phyloP scores from a whole-genome alignment of 1,139 yeast genomes.

The Yamadazyma atmosphaerica region DNA sequence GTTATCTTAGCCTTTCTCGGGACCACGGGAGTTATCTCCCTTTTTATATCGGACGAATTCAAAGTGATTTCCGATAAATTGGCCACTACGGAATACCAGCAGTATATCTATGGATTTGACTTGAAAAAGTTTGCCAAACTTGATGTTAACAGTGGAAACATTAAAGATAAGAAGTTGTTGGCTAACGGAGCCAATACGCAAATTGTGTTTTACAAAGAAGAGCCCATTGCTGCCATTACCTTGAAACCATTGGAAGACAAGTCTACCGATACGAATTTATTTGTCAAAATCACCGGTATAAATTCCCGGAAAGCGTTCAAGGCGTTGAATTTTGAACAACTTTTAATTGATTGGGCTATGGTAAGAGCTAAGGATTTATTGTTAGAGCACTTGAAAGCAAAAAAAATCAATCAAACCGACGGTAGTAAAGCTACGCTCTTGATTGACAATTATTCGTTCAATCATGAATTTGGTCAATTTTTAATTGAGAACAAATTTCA shows the following conservation, averaged over 20 bases:
- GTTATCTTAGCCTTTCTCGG: slow-evolving; percentile 16
- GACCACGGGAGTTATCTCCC: slow-evolving; percentile 20
- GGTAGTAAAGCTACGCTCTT: slow-evolving; percentile 36
- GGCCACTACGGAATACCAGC: slow-evolving; percentile 29
- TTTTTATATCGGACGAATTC: slow-evolving; percentile 45
- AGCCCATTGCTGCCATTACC: slow-evolving; percentile 65
- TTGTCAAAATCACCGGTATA: slow-evolving; percentile 54
- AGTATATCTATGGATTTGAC: slow-evolving; percentile 54
- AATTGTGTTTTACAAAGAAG: slow-evolving; percentile 57
- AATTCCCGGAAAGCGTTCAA: slow-evolving; percentile 68
- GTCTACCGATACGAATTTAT: slow-evolving; percentile 37
- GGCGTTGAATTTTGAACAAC: slow-evolving; percentile 60
- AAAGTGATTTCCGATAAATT: slow-evolving; percentile 45
- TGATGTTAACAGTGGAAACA: slow-evolving; percentile 19
- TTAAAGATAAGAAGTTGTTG: slow-evolving; percentile 27
- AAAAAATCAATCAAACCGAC: slow-evolving; percentile 22
- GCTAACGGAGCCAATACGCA: slow-evolving; percentile 48
- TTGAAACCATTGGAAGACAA: slow-evolving; percentile 37
- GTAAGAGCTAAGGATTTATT: slow-evolving; percentile 46
- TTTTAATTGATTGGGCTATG: slow-evolving; percentile 61
- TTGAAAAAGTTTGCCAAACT: slow-evolving; percentile 46
- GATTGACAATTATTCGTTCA: slow-evolving; percentile 55
- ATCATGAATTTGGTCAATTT: slow-evolving; percentile 33
- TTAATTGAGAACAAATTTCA: slow-evolving; percentile 30
- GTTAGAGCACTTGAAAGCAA: slow-evolving; percentile 26